These are phyloP conservation scores for Penicillium sp. DNA, from an alignment of 2,329 filamentous ascomycete genomes.

Conservation along the genomic window DNA sequence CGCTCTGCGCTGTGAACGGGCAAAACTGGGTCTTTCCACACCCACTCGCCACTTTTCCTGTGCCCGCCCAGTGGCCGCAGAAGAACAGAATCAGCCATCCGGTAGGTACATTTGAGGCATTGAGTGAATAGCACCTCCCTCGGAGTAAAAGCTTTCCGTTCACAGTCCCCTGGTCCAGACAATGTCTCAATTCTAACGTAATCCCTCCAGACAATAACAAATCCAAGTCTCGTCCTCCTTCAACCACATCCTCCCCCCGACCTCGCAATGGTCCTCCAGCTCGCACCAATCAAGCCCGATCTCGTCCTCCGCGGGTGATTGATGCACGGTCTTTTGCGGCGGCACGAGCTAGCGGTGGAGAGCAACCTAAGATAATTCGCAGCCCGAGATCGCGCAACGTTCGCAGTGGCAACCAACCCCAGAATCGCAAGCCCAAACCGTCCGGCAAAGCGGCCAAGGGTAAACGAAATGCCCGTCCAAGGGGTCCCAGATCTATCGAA, in stretches of 20 bases:
- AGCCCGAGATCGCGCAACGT: slow-evolving; percentile 26
- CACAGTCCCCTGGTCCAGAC: not conserved
- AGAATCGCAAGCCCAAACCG: slow-evolving; percentile 23
- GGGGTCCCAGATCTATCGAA: slow-evolving; percentile 15
- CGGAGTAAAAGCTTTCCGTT: too few species aligned
- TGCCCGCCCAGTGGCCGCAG: slow-evolving; percentile 15
- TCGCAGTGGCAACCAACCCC: slow-evolving; percentile 17
- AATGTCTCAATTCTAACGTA: not conserved
- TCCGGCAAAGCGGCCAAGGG: slow-evolving; percentile 14
- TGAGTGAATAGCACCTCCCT: not conserved
- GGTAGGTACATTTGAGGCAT: slow-evolving; percentile 24
- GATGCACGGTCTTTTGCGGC: slow-evolving; percentile 40
- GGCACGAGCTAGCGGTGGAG: slow-evolving; percentile 22
- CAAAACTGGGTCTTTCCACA: slow-evolving; percentile 12
- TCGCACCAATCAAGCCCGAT: slow-evolving; percentile 16
- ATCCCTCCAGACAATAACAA: slow-evolving; percentile 1
- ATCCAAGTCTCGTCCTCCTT: slow-evolving; percentile 7
- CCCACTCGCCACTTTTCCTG: slow-evolving; percentile 30
- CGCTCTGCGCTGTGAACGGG: slow-evolving; percentile 11
- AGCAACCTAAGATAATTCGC: slow-evolving; percentile 33
- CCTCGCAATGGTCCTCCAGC: slow-evolving; percentile 18
- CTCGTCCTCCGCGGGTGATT: slow-evolving; percentile 29
- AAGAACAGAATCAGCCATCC: slow-evolving; percentile 17
- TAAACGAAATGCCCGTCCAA: slow-evolving; percentile 12
- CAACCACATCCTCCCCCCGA: slow-evolving; percentile 14